Evolutionary conservation across 257 asterid genomes (phyloP), one percentile per base, ranked within the genome.

Genomic region (Gentiana dahurica): DNA sequence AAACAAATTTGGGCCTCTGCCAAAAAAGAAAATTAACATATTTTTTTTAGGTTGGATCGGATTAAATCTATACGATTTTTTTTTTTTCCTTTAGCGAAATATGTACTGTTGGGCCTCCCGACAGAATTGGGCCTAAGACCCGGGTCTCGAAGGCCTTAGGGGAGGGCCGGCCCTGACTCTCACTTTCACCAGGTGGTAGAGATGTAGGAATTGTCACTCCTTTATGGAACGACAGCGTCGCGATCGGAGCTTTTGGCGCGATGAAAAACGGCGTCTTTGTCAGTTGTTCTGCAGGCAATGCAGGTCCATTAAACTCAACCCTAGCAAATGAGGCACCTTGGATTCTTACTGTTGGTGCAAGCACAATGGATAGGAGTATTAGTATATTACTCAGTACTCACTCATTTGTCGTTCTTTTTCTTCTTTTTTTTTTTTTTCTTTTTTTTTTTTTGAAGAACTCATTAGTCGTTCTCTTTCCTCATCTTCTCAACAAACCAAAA

Each of bases 331-430:
- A 60, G 36, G 72, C 72, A n/a, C 76, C 72, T 1, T 65, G 76
- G 68, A 61, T 65, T 53, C 76, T 71, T 11, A 71, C 76, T 0
- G 76, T 71, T 57, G 76, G 68, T 15, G 76, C 76, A n/a, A 65
- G 68, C 51, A 65, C 68, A 32, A 61, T 55, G 0, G 75, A 71
- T 10, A 71, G 75, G 47, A 65, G 41, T 11, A 61, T 65, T 13
- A 47, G 51, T 58, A 38, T 43, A 47, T 51, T 34, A 58, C 66
- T 47, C 53, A 15, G 24, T 15, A 15, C 24, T 15, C 24, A 15
- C 66, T 5, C 2, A 8, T 5, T 54, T 49, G 34, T 4, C 36
- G 43, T n/a, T 71, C 35, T 69, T 69, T 53, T 57, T 71, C 39
- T 59, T 61, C 6, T 61, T 48, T 37, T 43, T 67, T 8, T 65